Evolutionary conservation across 371 early-diverging fungal genomes (phyloP).

Genomic region (Mortierella sp.): DNA sequence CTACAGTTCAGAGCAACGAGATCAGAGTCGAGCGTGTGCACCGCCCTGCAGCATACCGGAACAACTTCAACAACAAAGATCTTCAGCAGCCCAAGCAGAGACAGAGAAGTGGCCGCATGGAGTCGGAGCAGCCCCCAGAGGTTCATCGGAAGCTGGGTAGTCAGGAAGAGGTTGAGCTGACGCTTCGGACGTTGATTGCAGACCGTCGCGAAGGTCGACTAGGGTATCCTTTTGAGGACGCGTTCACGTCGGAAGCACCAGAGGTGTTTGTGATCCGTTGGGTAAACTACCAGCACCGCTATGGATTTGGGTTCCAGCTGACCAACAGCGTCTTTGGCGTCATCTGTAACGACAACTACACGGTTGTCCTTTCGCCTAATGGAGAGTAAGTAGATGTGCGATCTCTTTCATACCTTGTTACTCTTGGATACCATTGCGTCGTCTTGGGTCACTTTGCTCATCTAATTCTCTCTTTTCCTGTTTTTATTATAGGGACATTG

Average conservation of each 20-base stretch:
- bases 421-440: neutral
- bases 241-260: slow-evolving; percentile 15
- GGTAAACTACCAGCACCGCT: slow-evolving; percentile 38
- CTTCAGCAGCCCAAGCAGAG: neutral
- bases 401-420: neutral
- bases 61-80: neutral
- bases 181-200: slow-evolving; percentile 29
- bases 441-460: neutral
- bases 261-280: slow-evolving; percentile 38
- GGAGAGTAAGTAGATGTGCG: slow-evolving; percentile 24
- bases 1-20: neutral
- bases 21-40: neutral
- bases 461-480: neutral
- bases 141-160: slow-evolving; percentile 4
- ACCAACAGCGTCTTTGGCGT: slow-evolving; percentile 51
- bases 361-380: slow-evolving; percentile 33
- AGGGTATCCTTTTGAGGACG: neutral
- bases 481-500: neutral
- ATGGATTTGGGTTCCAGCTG: slow-evolving; percentile 47
- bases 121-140: neutral
- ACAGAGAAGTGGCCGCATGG: neutral
- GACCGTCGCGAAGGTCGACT: slow-evolving; percentile 18
- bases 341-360: slow-evolving; percentile 32
- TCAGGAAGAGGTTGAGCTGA: slow-evolving; percentile 23
- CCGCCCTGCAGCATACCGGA: neutral